Evolutionary conservation across 164 flowering plant genomes (phyloP).

Genomic region (Paratinospora sagittata): DNA sequence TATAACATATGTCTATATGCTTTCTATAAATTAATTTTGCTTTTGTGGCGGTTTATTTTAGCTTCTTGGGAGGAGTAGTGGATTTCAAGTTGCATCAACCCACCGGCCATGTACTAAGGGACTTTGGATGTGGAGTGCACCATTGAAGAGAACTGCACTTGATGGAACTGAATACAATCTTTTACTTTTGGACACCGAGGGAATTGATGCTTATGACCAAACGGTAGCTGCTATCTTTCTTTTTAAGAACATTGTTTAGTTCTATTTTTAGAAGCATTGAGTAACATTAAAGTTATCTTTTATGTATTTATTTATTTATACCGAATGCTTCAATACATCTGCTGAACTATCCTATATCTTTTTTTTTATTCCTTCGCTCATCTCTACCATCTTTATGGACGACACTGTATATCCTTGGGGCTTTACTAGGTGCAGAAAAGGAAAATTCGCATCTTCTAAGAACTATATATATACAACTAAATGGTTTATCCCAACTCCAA

Average conservation of each 20-base stretch:
- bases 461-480: neutral
- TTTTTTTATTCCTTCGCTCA: no score
- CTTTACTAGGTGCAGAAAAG: neutral
- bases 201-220: slow-evolving; percentile 99
- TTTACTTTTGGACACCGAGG: slow-evolving; percentile 88
- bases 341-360: neutral
- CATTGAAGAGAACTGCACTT: slow-evolving; percentile 80
- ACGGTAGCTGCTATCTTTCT: slow-evolving; percentile 41
- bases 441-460: neutral
- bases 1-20: neutral
- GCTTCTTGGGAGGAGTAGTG: slow-evolving; percentile 97
- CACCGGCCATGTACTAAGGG: slow-evolving; percentile 98
- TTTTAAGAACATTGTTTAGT: neutral
- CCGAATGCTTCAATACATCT: no score
- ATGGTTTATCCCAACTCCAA: neutral
- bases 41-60: slow-evolving; percentile 23
- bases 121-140: slow-evolving; percentile 99
- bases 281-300: neutral
- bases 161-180: slow-evolving; percentile 98
- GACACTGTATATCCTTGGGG: neutral
- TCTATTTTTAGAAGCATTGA: neutral
- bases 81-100: slow-evolving; percentile 97
- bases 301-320: no score
- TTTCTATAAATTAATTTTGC: slow-evolving; percentile 3
- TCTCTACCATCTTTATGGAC: neutral